phyloP scores from a whole-genome alignment of 805 yeast species.

The Yamadazyma paraphyllophila region DNA sequence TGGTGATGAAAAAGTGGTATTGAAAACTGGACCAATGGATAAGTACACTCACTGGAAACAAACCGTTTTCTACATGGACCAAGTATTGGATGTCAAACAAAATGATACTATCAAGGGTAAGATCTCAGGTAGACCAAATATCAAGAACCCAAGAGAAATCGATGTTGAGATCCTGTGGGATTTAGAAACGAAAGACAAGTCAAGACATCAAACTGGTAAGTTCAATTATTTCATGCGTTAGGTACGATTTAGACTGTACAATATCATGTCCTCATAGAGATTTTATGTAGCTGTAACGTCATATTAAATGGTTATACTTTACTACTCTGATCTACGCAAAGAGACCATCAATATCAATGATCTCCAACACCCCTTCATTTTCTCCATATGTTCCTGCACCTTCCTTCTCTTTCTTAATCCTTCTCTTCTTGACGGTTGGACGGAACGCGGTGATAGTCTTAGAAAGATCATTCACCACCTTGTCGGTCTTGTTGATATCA shows the following conservation, averaged over 20 bases:
- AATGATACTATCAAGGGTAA: constrained; percentile 77
- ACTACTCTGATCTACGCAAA: constrained; percentile 2
- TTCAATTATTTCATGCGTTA: constrained; percentile 72
- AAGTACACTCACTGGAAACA: constrained; percentile 99
- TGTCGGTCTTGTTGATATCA: constrained; percentile 13
- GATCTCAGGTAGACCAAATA: constrained; percentile 75
- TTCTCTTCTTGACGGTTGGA: constrained; percentile 4
- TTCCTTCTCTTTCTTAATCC: constrained; percentile 8
- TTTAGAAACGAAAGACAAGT: constrained; percentile 39
- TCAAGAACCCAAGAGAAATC: constrained; percentile 79
- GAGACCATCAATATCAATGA: constrained; percentile 23
- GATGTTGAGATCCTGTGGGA: constrained; percentile 74
- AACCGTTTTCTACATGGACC: constrained; percentile 86
- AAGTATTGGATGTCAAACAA: constrained; percentile 69
- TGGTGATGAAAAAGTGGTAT: constrained; percentile 59
- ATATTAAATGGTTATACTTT: too few species aligned
- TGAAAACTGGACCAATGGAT: constrained; percentile 93
- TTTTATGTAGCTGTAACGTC: too few species aligned
- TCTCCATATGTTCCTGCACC: constrained; percentile 24
- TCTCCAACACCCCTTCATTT: constrained; percentile 14
- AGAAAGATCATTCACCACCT: constrained; percentile 20
- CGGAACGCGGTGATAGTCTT: constrained; percentile 12
- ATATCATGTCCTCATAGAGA: too few species aligned
- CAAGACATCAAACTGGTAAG: constrained; percentile 58
- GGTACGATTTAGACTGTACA: not conserved